Percentiles rank a stretch among this genome's conserved stretches.
Conservation (phyloP, 2,329 filamentous ascomycete genomes). For the Pseudogymnoascus sp. region DNA sequence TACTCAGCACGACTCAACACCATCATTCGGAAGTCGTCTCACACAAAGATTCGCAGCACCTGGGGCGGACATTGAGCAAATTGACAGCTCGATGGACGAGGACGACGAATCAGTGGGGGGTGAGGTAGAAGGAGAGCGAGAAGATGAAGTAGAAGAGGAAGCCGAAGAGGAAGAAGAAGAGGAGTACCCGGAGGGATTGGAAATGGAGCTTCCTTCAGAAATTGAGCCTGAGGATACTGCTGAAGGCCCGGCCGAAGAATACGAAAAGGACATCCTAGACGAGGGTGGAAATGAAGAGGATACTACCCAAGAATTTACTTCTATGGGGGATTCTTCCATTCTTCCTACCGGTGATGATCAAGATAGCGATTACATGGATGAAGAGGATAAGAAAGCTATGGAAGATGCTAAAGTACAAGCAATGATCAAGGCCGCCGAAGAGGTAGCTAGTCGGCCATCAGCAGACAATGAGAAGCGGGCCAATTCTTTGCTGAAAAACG, state of each 20-base stretch:
- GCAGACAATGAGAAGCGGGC: conserved; percentile 24
- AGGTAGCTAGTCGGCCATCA: conserved; percentile 18
- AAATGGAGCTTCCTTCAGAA: neutral
- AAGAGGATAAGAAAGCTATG: conserved; percentile 25
- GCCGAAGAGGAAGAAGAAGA: conserved; percentile 12
- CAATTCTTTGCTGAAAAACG: conserved; percentile 42
- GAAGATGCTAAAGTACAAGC: conserved; percentile 28
- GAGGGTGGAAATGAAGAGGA: neutral
- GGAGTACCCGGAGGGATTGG: conserved; percentile 8
- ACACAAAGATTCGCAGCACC: conserved; percentile 26
- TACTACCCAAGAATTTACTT: conserved; percentile 3
- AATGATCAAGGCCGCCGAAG: conserved; percentile 27
- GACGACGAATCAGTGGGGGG: conserved; percentile 13
- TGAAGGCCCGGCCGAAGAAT: conserved; percentile 8
- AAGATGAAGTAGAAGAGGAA: conserved; percentile 16
- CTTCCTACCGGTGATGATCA: conserved; percentile 12
- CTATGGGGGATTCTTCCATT: conserved; percentile 5
- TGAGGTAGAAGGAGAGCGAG: conserved; percentile 10
- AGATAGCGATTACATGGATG: conserved; percentile 24
- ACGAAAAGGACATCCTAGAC: conserved; percentile 10
- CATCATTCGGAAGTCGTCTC: conserved; percentile 26
- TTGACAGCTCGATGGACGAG: neutral
- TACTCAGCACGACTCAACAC: conserved; percentile 10
- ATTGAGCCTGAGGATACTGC: conserved; percentile 5
- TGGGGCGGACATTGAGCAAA: conserved; percentile 11